Conservation (phyloP, 805 yeast species). For the Kockiozyma suomiensis region DNA sequence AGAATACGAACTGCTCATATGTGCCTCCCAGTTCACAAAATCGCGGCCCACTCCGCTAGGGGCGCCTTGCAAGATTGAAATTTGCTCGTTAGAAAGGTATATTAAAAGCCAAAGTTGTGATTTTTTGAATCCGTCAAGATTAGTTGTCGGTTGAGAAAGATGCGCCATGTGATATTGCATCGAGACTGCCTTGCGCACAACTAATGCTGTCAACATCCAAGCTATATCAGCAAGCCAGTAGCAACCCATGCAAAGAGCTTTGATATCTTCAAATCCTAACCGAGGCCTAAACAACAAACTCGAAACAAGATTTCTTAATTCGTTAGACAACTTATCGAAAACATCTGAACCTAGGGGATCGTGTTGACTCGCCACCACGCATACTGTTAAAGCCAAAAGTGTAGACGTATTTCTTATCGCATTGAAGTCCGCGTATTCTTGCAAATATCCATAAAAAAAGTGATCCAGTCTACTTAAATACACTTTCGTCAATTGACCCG, state of each 20-base stretch:
- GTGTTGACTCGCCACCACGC: slow-evolving; percentile 26
- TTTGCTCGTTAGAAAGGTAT: slow-evolving; percentile 24
- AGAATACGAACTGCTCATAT: slow-evolving; percentile 18
- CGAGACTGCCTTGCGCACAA: slow-evolving; percentile 21
- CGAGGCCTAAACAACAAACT: slow-evolving; percentile 23
- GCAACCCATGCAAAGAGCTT: slow-evolving; percentile 23
- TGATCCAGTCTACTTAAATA: slow-evolving; percentile 22
- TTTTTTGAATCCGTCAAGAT: slow-evolving; percentile 9
- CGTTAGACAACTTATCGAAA: slow-evolving; percentile 20
- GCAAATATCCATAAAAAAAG: slow-evolving; percentile 25
- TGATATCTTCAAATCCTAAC: slow-evolving; percentile 22
- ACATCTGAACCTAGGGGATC: slow-evolving; percentile 28
- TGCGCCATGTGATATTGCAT: slow-evolving; percentile 27
- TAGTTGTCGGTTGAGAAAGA: slow-evolving; percentile 21
- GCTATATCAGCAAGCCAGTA: slow-evolving; percentile 29
- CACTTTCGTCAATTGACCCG: slow-evolving; percentile 18
- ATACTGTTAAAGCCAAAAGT: slow-evolving; percentile 17
- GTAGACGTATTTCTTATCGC: slow-evolving; percentile 18
- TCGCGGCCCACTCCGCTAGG: slow-evolving; percentile 21
- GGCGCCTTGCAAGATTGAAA: slow-evolving; percentile 24
- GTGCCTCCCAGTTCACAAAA: slow-evolving; percentile 27
- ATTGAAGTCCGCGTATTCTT: slow-evolving; percentile 18
- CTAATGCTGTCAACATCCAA: slow-evolving; percentile 27
- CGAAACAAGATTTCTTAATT: slow-evolving; percentile 16
- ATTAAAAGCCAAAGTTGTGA: slow-evolving; percentile 25